Conservation (phyloP, 2,329 filamentous ascomycete species). For the Hypoxylon sp. region DNA sequence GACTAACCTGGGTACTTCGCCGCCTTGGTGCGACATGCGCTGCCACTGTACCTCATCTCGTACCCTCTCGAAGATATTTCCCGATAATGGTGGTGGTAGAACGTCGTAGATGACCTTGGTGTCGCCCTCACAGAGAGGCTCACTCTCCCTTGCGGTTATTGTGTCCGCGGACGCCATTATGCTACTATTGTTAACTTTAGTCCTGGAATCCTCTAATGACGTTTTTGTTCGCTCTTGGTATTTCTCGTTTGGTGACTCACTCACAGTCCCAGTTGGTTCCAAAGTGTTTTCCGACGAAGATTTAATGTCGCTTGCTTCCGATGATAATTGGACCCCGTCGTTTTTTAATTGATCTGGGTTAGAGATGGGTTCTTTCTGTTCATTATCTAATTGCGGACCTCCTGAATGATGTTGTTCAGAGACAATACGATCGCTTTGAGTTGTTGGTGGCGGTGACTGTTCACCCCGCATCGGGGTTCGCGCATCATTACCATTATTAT, state of each 20-base stretch:
- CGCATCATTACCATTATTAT: constrained; percentile 13
- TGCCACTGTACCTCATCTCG: constrained; percentile 87
- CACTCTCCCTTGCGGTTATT: constrained; percentile 53
- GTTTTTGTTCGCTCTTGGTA: constrained; percentile 39
- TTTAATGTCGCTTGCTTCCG: constrained; percentile 28
- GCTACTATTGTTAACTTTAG: constrained; percentile 28
- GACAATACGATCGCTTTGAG: constrained; percentile 19
- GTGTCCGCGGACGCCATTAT: constrained; percentile 30
- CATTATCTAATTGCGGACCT: constrained; percentile 14
- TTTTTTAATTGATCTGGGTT: constrained; percentile 40
- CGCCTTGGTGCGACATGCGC: constrained; percentile 91
- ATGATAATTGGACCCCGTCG: constrained; percentile 38
- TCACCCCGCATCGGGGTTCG: constrained; percentile 14
- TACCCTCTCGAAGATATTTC: constrained; percentile 77
- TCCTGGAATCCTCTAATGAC: constrained; percentile 34
- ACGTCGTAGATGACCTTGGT: constrained; percentile 81
- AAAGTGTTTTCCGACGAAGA: constrained; percentile 18
- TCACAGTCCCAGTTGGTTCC: constrained; percentile 32
- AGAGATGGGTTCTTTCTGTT: constrained; percentile 36
- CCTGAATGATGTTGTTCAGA: constrained; percentile 12
- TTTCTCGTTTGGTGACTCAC: constrained; percentile 27
- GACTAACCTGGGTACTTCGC: constrained; percentile 91
- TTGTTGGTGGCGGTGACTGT: constrained; percentile 5
- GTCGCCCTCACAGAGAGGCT: constrained; percentile 82
- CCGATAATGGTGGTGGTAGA: constrained; percentile 69